These are phyloP conservation scores for Flaveria bidentis DNA, from an alignment of 129 eudicot species.

Conservation along the genomic window DNA sequence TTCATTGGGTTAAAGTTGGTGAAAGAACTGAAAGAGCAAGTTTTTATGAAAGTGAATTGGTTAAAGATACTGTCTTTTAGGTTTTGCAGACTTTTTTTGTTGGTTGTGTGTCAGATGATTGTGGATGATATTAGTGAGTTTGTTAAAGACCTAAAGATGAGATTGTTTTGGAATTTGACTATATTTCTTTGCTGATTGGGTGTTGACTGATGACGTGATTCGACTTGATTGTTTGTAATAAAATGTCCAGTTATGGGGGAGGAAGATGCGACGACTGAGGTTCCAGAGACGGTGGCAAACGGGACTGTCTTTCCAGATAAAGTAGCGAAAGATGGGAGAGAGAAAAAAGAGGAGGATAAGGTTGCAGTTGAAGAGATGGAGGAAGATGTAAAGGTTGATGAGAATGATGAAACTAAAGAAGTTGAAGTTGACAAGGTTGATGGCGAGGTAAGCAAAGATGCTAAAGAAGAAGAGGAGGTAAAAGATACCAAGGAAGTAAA, in stretches of 20 bases:
- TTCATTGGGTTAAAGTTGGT: slow-evolving; percentile 19
- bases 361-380: slow-evolving; percentile 53
- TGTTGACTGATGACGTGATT: slow-evolving; percentile 11
- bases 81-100: not conserved
- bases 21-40: not conserved
- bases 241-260: slow-evolving; percentile 56
- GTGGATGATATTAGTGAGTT: not conserved
- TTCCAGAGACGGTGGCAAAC: slow-evolving; percentile 48
- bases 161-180: not conserved
- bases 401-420: slow-evolving; percentile 32
- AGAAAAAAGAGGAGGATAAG: slow-evolving; percentile 51
- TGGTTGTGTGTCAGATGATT: slow-evolving; percentile 4
- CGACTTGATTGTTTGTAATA: slow-evolving; percentile 21
- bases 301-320: slow-evolving; percentile 41
- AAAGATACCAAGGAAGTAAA: slow-evolving; percentile 25
- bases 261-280: slow-evolving; percentile 50
- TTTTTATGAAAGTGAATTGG: not conserved
- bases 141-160: not conserved
- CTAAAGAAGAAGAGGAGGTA: slow-evolving; percentile 13
- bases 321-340: slow-evolving; percentile 38
- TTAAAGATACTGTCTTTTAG: slow-evolving; percentile 5
- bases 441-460: slow-evolving; percentile 23
- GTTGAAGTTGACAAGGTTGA: slow-evolving; percentile 50
- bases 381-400: slow-evolving; percentile 42
- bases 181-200: slow-evolving; percentile 15